Conservation (phyloP, 2,329 filamentous ascomycete species). For the Exutisphaerella laricina region DNA sequence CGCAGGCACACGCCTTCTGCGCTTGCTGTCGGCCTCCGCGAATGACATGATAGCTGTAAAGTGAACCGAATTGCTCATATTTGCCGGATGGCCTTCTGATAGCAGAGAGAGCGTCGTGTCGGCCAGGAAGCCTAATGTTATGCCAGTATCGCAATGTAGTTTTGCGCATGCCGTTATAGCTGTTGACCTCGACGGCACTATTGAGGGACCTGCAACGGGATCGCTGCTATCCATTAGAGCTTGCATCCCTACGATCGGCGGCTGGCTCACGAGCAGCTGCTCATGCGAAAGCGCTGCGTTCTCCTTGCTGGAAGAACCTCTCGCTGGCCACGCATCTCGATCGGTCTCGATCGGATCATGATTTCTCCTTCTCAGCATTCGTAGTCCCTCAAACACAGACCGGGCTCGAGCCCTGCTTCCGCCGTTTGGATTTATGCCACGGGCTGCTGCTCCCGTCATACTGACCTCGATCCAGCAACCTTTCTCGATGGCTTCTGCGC, state of each 20-base stretch:
- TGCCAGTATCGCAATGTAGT: constrained; percentile 27
- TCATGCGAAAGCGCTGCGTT: constrained; percentile 9
- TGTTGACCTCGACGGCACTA: not conserved
- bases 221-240: constrained; percentile 18
- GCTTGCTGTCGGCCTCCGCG: constrained; percentile 10
- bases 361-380: constrained; percentile 6
- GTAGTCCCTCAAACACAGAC: constrained; percentile 20
- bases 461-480: constrained; percentile 26
- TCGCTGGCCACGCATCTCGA: constrained; percentile 14
- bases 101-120: constrained; percentile 23
- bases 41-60: constrained; percentile 31
- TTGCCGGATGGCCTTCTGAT: not conserved
- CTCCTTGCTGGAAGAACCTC: not conserved
- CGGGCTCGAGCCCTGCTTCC: constrained; percentile 12
- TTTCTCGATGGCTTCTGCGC: constrained; percentile 18
- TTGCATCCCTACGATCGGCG: constrained; percentile 25
- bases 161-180: constrained; percentile 18
- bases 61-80: constrained; percentile 8
- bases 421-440: constrained; percentile 11
- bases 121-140: constrained; percentile 28
- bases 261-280: constrained; percentile 24
- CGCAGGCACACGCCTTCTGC: constrained; percentile 17
- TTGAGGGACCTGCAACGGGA: not conserved
- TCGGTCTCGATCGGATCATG: not conserved
- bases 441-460: constrained; percentile 21